Evolutionary conservation across 108 stramenopile genomes (phyloP).

Genomic region (Nitzschia inconspicua): DNA sequence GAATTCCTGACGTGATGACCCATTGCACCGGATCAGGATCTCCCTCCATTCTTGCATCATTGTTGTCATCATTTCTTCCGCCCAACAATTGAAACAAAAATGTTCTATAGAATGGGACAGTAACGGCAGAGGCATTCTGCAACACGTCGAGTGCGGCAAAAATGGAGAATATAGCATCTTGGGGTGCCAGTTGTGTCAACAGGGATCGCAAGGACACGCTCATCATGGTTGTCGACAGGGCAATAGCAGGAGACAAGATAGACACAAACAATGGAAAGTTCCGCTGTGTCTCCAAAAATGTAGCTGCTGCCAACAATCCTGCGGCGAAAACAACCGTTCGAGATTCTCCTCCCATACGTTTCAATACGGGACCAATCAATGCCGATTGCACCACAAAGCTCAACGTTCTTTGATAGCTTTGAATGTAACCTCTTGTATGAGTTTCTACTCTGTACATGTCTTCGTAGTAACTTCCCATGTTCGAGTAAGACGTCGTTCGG

Average conservation of each 20-base stretch:
- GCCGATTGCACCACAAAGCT: slow-evolving; percentile 58
- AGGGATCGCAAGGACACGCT: slow-evolving; percentile 53
- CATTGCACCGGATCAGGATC: slow-evolving; percentile 72
- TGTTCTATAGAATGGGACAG: slow-evolving; percentile 80
- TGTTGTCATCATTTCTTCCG: not conserved
- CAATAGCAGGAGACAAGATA: slow-evolving; percentile 45
- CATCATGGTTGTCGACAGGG: slow-evolving; percentile 47
- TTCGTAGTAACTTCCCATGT: slow-evolving; percentile 74
- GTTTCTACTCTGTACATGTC: slow-evolving; percentile 74
- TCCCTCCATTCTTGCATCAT: slow-evolving; percentile 34
- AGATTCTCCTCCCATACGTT: slow-evolving; percentile 47
- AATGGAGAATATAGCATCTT: slow-evolving; percentile 67
- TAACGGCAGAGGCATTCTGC: slow-evolving; percentile 64
- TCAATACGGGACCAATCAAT: slow-evolving; percentile 40
- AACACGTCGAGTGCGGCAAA: slow-evolving; percentile 76
- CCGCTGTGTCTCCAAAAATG: slow-evolving; percentile 35
- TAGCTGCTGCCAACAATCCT: slow-evolving; percentile 41
- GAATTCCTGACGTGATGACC: slow-evolving; percentile 49
- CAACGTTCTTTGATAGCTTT: slow-evolving; percentile 55
- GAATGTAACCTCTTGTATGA: slow-evolving; percentile 66
- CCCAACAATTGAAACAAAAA: slow-evolving; percentile 45
- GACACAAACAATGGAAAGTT: slow-evolving; percentile 35
- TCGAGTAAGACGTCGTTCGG: slow-evolving; percentile 60
- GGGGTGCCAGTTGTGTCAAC: slow-evolving; percentile 57
- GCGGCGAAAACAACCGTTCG: slow-evolving; percentile 40